phyloP scores from a whole-genome alignment of 2,329 filamentous ascomycete genomes.

The Trichoderma citrinoviride region DNA sequence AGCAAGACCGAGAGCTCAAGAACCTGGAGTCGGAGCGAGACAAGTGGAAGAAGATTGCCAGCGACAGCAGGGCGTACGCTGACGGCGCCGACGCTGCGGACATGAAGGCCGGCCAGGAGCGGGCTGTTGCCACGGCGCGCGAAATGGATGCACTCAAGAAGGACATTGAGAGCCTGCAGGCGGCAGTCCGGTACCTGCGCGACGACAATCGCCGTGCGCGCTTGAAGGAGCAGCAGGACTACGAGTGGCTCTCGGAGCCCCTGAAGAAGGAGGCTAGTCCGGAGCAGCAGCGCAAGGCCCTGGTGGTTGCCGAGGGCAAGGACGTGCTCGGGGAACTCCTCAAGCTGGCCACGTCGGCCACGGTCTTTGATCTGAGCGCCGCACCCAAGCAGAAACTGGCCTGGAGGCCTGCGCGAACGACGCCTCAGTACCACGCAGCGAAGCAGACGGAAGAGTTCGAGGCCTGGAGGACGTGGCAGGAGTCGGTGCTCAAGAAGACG shows the following conservation, averaged over 20 bases:
- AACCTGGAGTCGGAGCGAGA: constrained; percentile 63
- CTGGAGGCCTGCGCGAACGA: constrained; percentile 64
- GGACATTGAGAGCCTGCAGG: constrained; percentile 63
- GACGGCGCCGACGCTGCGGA: constrained; percentile 50
- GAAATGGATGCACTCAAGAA: constrained; percentile 71
- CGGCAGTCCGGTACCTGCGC: constrained; percentile 64
- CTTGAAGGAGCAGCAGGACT: constrained; percentile 51
- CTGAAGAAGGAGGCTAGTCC: constrained; percentile 47
- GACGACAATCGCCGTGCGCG: constrained; percentile 65
- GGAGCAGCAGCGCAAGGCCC: constrained; percentile 47
- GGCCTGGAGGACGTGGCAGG: constrained; percentile 58
- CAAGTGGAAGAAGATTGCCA: constrained; percentile 69
- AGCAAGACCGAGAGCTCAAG: constrained; percentile 65
- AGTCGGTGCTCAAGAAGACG: constrained; percentile 54
- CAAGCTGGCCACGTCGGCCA: constrained; percentile 55
- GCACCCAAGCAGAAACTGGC: constrained; percentile 59
- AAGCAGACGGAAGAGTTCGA: constrained; percentile 64
- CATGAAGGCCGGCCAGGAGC: constrained; percentile 60
- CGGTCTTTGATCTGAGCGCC: constrained; percentile 57
- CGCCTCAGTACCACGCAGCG: constrained; percentile 64
- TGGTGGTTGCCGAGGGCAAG: constrained; percentile 59
- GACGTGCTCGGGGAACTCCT: constrained; percentile 65
- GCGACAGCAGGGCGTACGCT: constrained; percentile 57
- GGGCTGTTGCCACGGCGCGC: constrained; percentile 65
- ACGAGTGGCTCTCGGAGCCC: constrained; percentile 63